Percentiles rank a stretch among this genome's conserved stretches.
Conservation (phyloP, 169 alveolate genomes). For the Hepatocystis sp. region DNA sequence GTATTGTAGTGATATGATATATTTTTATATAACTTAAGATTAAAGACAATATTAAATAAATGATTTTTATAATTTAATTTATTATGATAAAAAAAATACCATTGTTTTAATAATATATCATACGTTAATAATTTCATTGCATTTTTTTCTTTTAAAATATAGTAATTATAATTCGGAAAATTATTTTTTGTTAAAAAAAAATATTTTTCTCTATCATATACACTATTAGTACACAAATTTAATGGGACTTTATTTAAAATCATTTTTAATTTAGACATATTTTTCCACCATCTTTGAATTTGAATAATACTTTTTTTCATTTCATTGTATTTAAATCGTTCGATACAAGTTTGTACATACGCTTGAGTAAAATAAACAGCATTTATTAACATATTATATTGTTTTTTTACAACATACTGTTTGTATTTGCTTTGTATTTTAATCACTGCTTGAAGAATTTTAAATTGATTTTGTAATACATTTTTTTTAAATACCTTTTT, state of each 20-base stretch:
- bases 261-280: constrained; percentile 45
- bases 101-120: constrained; percentile 68
- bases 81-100: constrained; percentile 73
- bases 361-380: constrained; percentile 77
- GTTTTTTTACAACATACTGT: constrained; percentile 54
- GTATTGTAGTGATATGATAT: constrained; percentile 48
- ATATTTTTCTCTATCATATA: constrained; percentile 48
- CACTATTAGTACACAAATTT: constrained; percentile 43
- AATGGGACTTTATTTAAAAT: constrained; percentile 7
- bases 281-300: constrained; percentile 74
- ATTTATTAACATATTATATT: constrained; percentile 25
- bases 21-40: constrained; percentile 65
- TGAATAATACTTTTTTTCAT: constrained; percentile 34
- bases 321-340: constrained; percentile 27
- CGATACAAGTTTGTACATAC: constrained; percentile 49
- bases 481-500: constrained; percentile 66
- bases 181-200: constrained; percentile 59
- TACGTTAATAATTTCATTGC: constrained; percentile 66
- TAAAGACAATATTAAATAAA: constrained; percentile 68
- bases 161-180: constrained; percentile 67
- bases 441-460: constrained; percentile 59
- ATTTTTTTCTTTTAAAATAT: constrained; percentile 57
- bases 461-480: constrained; percentile 29
- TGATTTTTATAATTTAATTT: constrained; percentile 73
- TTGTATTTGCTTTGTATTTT: constrained; percentile 68